Evolutionary conservation across 129 eudicot genomes (phyloP).

Genomic region (Rutidosis leptorrhynchoides): DNA sequence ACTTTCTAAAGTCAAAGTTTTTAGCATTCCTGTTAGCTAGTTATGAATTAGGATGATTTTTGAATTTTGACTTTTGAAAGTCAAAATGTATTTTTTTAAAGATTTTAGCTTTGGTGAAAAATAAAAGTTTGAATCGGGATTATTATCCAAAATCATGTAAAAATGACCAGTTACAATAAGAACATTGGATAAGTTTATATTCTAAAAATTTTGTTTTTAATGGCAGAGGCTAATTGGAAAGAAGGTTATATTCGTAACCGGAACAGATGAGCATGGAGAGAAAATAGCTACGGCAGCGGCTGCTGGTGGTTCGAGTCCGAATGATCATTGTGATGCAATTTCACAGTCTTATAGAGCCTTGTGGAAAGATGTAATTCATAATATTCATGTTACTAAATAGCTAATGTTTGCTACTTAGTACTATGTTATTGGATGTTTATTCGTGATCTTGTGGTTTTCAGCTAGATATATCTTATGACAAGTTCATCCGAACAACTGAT

Average conservation of each 20-base stretch:
- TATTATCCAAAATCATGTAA: too few species aligned
- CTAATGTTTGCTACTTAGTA: background rate
- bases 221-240: slow-evolving; percentile 80
- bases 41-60: too few species aligned
- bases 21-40: too few species aligned
- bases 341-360: slow-evolving; percentile 77
- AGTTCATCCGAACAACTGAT: slow-evolving; percentile 88
- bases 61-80: background rate
- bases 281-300: slow-evolving; percentile 97
- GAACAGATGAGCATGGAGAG: slow-evolving; percentile 99
- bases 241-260: slow-evolving; percentile 87
- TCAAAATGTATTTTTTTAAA: background rate
- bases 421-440: slow-evolving; percentile 10
- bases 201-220: background rate
- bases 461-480: slow-evolving; percentile 90
- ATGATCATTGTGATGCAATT: slow-evolving; percentile 70
- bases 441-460: slow-evolving; percentile 30
- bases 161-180: too few species aligned
- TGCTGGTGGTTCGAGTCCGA: slow-evolving; percentile 70
- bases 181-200: background rate
- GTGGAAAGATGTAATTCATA: slow-evolving; percentile 74
- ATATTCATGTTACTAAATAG: background rate
- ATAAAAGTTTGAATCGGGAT: too few species aligned
- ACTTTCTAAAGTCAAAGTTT: too few species aligned
- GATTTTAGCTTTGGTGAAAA: background rate